Percentiles rank a stretch among this genome's conserved stretches.
Evolutionary conservation across 345 rosid genomes (phyloP).

Genomic region (Cochlearia excelsa): DNA sequence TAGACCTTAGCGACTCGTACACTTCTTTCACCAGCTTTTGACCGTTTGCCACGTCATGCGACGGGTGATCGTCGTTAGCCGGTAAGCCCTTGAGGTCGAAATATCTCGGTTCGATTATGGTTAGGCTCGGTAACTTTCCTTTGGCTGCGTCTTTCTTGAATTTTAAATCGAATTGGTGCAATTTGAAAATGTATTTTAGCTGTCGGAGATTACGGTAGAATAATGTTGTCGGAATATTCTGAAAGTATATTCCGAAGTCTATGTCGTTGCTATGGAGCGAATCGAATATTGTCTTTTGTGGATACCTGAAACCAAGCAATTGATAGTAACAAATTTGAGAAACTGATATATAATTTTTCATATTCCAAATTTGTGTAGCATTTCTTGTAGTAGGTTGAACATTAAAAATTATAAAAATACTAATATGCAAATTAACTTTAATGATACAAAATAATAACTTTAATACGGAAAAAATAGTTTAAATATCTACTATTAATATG

Average conservation of each 20-base stretch:
- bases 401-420: no score
- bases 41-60: slow-evolving; percentile 88
- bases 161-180: slow-evolving; percentile 56
- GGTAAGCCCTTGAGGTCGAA: slow-evolving; percentile 67
- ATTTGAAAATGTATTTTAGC: slow-evolving; percentile 66
- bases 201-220: slow-evolving; percentile 86
- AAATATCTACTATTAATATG: no score
- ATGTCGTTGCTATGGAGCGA: slow-evolving; percentile 65
- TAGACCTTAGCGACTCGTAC: slow-evolving; percentile 72
- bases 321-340: background rate
- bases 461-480: no score
- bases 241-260: slow-evolving; percentile 76
- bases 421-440: no score
- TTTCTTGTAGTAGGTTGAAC: no score
- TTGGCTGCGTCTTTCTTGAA: slow-evolving; percentile 69
- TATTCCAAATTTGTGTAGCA: no score
- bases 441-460: no score
- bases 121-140: slow-evolving; percentile 71
- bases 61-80: slow-evolving; percentile 92
- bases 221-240: slow-evolving; percentile 72
- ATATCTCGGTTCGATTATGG: slow-evolving; percentile 86
- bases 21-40: slow-evolving; percentile 83
- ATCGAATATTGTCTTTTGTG: slow-evolving; percentile 89
- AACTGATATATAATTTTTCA: no score
- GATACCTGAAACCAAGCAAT: slow-evolving; percentile 45